Evolutionary conservation across 2,329 filamentous ascomycete genomes (phyloP), one percentile per base, ranked within the genome.

Genomic region (Gaeumannomyces sp.): DNA sequence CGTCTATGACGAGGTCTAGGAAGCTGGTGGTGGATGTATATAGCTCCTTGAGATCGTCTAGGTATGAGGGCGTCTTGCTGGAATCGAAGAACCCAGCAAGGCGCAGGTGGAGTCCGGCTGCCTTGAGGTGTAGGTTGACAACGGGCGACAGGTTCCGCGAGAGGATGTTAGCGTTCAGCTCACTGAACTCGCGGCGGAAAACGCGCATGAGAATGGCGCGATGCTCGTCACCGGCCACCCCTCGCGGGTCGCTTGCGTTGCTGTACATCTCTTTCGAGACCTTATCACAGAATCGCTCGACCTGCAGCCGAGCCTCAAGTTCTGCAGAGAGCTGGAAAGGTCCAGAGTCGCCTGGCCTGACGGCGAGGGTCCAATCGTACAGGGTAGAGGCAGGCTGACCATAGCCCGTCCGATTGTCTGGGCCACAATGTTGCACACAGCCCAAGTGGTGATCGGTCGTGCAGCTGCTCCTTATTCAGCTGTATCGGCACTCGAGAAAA

Each of bases 21-120:
- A 92, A 92, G 66, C 81, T 81, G 57, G 85, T 86, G 3, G 89
- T 87, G 5, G 90, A 88, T 66, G 88, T 85, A 83, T 90, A 94
- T 29, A 94, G 79, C 22, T 88, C 86, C 78, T 92, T 87, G 8
- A 95, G 79, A 71, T 93, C 90, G 69, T 90, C 86, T 70, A 89
- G 83, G 71, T 92, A 92, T 50, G 87, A 87, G 0, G 87, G 84
- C 1, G 89, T 89, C 35, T 84, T 84, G 69, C 89, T 90, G 4
- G 89, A 88, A 74, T 93, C 90, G 74, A 93, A 95, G 78, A 94
- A 93, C 1, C 90, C 90, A 27, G 89, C 89, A 27, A 94, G 80
- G 7, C 90, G 87, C 63, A 94, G 85, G 72, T 94, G 91, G 4
- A 95, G 81, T 60, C 84, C 85, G 4, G 90, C 90, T 4, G 90